Percentiles rank a stretch among this genome's conserved stretches.
Conservation (phyloP, 257 asterid species). For the Forsythia suspensa region DNA sequence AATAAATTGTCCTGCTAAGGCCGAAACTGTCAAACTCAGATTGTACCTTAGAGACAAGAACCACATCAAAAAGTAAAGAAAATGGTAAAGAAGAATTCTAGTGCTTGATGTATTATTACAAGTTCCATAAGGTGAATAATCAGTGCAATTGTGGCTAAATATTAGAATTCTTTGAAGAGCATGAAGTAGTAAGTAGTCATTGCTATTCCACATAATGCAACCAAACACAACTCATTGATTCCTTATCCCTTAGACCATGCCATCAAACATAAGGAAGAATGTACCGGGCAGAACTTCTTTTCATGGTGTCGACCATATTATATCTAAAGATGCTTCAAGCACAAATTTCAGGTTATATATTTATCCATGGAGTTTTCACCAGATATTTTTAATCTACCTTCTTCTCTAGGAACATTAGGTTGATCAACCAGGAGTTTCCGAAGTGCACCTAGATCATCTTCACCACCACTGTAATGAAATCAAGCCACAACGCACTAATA, state of each 20-base stretch:
- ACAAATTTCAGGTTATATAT: not conserved
- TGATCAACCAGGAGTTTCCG: constrained; percentile 77
- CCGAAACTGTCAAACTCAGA: not conserved
- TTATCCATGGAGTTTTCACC: not conserved
- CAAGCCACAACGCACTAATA: not conserved
- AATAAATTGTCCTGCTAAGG: not conserved
- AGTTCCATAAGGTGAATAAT: not conserved
- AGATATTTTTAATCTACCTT: constrained; percentile 41
- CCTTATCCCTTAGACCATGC: not conserved
- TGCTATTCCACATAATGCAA: not conserved
- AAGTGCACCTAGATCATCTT: constrained; percentile 52
- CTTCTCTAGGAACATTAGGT: constrained; percentile 76
- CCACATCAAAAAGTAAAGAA: not conserved
- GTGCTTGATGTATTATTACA: not conserved
- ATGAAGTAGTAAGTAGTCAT: not conserved
- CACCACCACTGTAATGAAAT: constrained; percentile 47
- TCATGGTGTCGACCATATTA: no score
- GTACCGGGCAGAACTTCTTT: not conserved
- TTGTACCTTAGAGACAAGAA: not conserved
- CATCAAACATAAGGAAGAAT: not conserved
- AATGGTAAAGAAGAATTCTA: not conserved
- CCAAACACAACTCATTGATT: not conserved
- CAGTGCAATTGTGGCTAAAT: not conserved
- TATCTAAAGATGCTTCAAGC: no score
- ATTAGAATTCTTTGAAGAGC: not conserved